phyloP scores from a whole-genome alignment of 1,284 basidiomycete species.

The Ustilago loliicola region DNA sequence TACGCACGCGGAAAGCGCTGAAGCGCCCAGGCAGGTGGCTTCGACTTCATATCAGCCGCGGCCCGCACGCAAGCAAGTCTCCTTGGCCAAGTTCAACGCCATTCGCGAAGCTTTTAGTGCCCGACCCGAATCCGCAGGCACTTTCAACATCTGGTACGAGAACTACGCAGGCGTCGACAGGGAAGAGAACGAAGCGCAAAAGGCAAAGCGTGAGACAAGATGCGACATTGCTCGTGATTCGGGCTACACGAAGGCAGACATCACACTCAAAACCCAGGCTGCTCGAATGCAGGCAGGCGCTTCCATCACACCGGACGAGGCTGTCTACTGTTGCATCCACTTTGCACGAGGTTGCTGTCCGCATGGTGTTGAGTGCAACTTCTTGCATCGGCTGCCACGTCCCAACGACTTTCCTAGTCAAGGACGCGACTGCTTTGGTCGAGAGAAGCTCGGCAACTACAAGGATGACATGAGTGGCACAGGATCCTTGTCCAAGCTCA shows the following conservation, averaged over 20 bases:
- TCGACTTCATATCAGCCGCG: conserved; percentile 56
- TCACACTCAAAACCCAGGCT: conserved; percentile 33
- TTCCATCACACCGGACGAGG: conserved; percentile 73
- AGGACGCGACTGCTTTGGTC: conserved; percentile 94
- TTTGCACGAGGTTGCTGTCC: conserved; percentile 97
- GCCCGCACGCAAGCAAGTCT: conserved; percentile 67
- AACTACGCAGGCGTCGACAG: conserved; percentile 82
- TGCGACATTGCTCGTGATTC: conserved; percentile 89
- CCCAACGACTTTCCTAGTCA: conserved; percentile 82
- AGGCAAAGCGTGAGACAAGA: conserved; percentile 89
- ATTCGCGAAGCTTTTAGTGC: conserved; percentile 63
- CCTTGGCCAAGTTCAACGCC: conserved; percentile 58
- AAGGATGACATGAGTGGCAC: conserved; percentile 99
- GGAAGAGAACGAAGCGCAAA: conserved; percentile 75
- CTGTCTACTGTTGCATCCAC: conserved; percentile 93
- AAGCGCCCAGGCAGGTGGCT: conserved; percentile 23
- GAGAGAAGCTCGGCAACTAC: conserved; percentile 97
- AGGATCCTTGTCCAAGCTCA: conserved; percentile 92
- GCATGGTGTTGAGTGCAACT: conserved; percentile 95
- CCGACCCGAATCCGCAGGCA: conserved; percentile 55
- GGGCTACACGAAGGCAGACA: conserved; percentile 79
- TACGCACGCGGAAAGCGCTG: background rate
- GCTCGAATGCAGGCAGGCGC: conserved; percentile 31
- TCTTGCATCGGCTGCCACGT: conserved; percentile 82
- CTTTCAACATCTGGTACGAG: conserved; percentile 93